Base-by-base conservation (phyloP, 140 eudicot genomes). In the Bidens hawaiensis region DNA sequence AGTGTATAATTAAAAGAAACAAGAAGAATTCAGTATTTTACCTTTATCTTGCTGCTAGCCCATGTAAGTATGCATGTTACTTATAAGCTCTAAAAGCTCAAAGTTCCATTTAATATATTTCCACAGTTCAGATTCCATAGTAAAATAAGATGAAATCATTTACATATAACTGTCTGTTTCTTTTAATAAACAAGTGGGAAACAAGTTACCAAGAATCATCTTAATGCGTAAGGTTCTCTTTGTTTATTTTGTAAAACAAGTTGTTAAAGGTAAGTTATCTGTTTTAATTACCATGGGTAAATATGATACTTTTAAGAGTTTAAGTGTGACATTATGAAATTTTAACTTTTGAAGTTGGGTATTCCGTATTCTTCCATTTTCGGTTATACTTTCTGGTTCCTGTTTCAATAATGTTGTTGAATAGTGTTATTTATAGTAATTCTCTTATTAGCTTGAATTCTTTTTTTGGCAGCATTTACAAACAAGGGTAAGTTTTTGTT, bases 401-500 rank as follows among this genome's bases (percentile, higher is more conserved):
- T 16, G 42, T 34, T 42, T 62, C 68, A 25, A 3, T 42, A 62
- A 38, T 62, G 54, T 62, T 21, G 42, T 9, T 43, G 14, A 34
- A 23, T 42, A 42, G 33, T 48, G 33, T 9, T 48, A 5, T 48
- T 64, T 30, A 31, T 55, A 31, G 21, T 45, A 17, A 4, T 52
- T 33, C 36, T 5, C 13, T 47, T 34, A 5, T 33, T 50, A 45
- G 15, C 19, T 12, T 52, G 38, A 25, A 62, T 40, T 36, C 36
- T 28, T 9, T 42, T 12, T 72, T 61, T 76, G 62, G 58, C 93
- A 89, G 95, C 95, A 47, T 89, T 83, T 65, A 69, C 81, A 67
- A 89, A 82, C 16, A 82, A 81, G 53, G 95, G 95, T 5, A 89
- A 89, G 68, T 89, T 89, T 74, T 95, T 89, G 25, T 79, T 89